Percentiles rank a stretch among this genome's conserved stretches.
Evolutionary conservation across 345 rosid genomes (phyloP).

Genomic region (Ceriops tagal): DNA sequence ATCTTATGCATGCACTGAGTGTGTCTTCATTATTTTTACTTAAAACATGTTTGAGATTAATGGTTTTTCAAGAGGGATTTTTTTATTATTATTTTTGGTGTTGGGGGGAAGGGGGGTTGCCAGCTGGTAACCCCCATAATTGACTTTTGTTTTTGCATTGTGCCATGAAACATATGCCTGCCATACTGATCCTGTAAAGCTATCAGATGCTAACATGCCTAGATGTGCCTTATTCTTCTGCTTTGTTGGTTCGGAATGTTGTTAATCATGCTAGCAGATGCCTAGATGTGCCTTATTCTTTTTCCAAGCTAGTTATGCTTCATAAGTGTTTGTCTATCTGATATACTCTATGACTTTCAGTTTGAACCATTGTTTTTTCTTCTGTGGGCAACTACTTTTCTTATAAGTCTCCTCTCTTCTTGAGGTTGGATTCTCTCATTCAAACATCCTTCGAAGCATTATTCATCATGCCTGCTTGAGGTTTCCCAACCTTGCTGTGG

Average conservation of each 20-base stretch:
- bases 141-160: background rate
- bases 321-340: background rate
- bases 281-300: background rate
- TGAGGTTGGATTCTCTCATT: constrained; percentile 98
- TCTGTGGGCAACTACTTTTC: constrained; percentile 2
- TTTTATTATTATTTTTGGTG: background rate
- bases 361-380: background rate
- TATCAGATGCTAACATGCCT: background rate
- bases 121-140: background rate
- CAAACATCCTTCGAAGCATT: constrained; percentile 75
- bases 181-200: background rate
- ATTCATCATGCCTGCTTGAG: constrained; percentile 70
- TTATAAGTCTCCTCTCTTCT: constrained; percentile 18
- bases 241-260: constrained; percentile 4
- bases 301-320: background rate
- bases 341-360: constrained; percentile 2
- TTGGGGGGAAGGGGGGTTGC: background rate
- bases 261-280: constrained; percentile 7
- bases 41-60: background rate
- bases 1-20: background rate
- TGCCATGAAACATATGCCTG: background rate
- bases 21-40: background rate
- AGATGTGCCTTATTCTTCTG: constrained; percentile 9
- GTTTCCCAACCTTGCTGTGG: constrained; percentile 58
- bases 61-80: background rate